Evolutionary conservation across 768 basidiomycete species (phyloP).

Genomic region (Russula sp.): DNA sequence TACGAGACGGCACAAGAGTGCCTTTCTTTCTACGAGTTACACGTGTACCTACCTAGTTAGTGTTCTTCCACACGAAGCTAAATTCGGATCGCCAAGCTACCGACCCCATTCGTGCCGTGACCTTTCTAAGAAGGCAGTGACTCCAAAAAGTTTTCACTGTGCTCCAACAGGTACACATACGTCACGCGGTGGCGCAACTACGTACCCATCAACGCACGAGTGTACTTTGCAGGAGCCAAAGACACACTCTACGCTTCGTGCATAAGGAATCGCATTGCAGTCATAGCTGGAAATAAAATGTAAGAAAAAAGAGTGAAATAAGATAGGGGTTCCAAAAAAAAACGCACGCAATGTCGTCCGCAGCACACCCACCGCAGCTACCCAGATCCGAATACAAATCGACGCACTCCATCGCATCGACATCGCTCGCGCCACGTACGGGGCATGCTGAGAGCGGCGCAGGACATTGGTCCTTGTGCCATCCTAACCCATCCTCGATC

Average conservation of each 20-base stretch:
- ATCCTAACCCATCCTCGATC: neutral
- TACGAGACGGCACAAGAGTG: neutral
- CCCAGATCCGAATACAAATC: constrained; percentile 34
- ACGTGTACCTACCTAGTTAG: neutral
- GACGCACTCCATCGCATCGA: constrained; percentile 36
- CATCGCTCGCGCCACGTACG: constrained; percentile 15
- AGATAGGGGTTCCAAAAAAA: neutral
- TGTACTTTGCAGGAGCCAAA: constrained; percentile 33
- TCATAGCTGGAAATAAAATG: constrained; percentile 31
- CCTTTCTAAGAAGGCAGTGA: no score
- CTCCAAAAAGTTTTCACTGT: neutral
- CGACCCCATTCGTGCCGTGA: neutral
- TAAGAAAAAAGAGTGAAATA: neutral
- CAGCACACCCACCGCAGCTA: constrained; percentile 38
- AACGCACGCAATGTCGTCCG: constrained; percentile 32
- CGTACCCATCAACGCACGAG: constrained; percentile 35
- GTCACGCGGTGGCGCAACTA: constrained; percentile 24
- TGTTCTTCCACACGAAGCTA: neutral
- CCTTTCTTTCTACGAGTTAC: neutral
- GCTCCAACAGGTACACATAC: constrained; percentile 26
- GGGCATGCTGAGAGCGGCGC: constrained; percentile 19
- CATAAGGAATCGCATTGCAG: constrained; percentile 33
- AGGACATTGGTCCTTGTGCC: constrained; percentile 6
- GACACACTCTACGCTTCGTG: constrained; percentile 34
- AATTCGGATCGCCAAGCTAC: neutral